A percentile compares a stretch with the other conserved stretches of the same genome.
phyloP scores from a whole-genome alignment of 78 protist genomes.

The Polysphondylium violaceum region DNA sequence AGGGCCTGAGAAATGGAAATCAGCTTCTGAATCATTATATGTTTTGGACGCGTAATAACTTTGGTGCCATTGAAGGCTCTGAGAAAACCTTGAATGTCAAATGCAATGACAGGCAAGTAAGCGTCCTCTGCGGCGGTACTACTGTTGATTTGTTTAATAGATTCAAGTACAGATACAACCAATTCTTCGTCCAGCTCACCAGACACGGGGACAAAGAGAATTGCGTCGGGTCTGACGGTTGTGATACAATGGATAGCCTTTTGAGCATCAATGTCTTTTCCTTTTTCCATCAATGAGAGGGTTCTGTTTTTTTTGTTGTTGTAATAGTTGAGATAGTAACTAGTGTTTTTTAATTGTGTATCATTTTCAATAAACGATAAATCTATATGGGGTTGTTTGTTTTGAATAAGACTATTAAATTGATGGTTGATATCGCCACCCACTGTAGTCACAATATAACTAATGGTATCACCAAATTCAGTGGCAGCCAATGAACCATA shows the following conservation, averaged over 20 bases:
- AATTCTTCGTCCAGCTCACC: slow-evolving; percentile 44
- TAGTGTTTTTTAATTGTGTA: slow-evolving; percentile 1
- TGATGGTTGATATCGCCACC: slow-evolving; percentile 45
- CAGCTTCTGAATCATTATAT: slow-evolving; percentile 25
- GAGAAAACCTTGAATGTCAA: slow-evolving; percentile 60
- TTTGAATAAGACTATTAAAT: slow-evolving; percentile 8
- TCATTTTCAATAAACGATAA: neutral
- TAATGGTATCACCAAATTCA: slow-evolving; percentile 54
- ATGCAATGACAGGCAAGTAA: slow-evolving; percentile 50
- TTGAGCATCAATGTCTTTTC: neutral
- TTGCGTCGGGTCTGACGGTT: slow-evolving; percentile 31
- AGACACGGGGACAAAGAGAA: slow-evolving; percentile 38
- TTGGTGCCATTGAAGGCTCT: slow-evolving; percentile 39
- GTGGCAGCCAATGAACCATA: slow-evolving; percentile 57
- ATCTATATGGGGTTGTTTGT: slow-evolving; percentile 5
- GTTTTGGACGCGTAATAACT: slow-evolving; percentile 44
- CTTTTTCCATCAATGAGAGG: slow-evolving; percentile 36
- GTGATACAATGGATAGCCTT: slow-evolving; percentile 15
- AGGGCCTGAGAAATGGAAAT: neutral
- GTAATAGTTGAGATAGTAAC: slow-evolving; percentile 55
- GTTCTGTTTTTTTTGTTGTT: slow-evolving; percentile 60
- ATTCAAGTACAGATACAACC: neutral
- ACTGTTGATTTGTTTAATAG: neutral
- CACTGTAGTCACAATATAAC: slow-evolving; percentile 20
- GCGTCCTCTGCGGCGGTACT: neutral